Conservation (phyloP, 257 asterid species). For the Perilla frutescens region DNA sequence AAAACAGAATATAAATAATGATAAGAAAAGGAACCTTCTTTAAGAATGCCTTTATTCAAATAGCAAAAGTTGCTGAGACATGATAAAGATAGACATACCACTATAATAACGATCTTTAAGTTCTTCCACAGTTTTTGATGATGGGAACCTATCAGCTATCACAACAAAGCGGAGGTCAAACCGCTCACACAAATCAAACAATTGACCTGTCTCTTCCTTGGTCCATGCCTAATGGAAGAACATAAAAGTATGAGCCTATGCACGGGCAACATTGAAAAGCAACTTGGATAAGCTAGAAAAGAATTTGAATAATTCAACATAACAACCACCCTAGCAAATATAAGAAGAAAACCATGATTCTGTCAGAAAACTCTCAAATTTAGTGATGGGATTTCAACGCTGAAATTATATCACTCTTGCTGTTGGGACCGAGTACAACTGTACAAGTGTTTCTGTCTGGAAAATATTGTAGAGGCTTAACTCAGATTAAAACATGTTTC, state of each 20-base stretch:
- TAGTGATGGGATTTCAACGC: conserved; percentile 17
- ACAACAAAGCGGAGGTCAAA: conserved; percentile 91
- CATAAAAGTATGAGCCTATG: conserved; percentile 31
- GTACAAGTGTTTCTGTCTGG: conserved; percentile 1
- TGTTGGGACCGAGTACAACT: background rate
- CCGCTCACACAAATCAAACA: conserved; percentile 87
- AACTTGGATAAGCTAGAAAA: conserved; percentile 27
- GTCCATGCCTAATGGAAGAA: conserved; percentile 74
- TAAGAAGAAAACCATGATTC: conserved; percentile 8
- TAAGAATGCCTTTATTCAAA: conserved; percentile 28
- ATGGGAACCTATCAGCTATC: conserved; percentile 88
- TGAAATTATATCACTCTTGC: background rate
- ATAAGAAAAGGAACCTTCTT: conserved; percentile 29
- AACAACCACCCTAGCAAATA: background rate
- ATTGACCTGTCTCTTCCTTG: conserved; percentile 90
- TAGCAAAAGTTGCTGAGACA: conserved; percentile 8
- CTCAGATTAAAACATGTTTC: background rate
- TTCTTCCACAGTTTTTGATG: conserved; percentile 87
- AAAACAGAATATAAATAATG: conserved; percentile 9
- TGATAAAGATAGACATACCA: conserved; percentile 51
- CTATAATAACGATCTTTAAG: conserved; percentile 84
- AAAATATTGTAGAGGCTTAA: background rate
- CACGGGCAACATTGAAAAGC: conserved; percentile 28
- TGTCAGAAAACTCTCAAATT: background rate
- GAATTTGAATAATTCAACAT: conserved; percentile 4